Conservation (phyloP, 2,329 filamentous ascomycete species). For the Alternaria arbusti region DNA sequence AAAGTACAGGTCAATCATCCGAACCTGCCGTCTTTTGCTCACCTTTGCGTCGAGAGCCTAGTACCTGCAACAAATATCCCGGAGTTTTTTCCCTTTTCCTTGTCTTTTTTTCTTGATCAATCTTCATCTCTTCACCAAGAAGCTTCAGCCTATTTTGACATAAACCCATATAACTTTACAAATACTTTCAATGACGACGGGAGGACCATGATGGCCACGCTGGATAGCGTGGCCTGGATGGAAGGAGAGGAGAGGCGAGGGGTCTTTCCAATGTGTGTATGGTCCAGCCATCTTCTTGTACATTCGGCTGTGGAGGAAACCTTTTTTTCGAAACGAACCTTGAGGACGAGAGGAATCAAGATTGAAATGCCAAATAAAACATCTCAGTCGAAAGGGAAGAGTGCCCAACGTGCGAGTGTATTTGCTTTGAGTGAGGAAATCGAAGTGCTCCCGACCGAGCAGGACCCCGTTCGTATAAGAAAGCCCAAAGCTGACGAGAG, state of each 20-base stretch:
- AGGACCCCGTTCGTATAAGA: background rate
- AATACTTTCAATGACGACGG: slow-evolving; percentile 2
- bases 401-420: background rate
- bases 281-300: slow-evolving; percentile 1
- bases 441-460: background rate
- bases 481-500: background rate
- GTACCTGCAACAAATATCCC: slow-evolving; percentile 14
- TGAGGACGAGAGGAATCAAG: background rate
- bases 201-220: background rate
- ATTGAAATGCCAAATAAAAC: background rate
- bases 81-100: background rate
- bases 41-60: slow-evolving; percentile 46
- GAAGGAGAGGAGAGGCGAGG: background rate
- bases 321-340: background rate
- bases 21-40: slow-evolving; percentile 14
- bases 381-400: background rate
- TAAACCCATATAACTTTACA: slow-evolving; percentile 25
- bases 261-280: background rate
- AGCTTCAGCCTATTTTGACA: slow-evolving; percentile 17
- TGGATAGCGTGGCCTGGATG: slow-evolving; percentile 4
- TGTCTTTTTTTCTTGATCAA: background rate
- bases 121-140: slow-evolving; percentile 16
- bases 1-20: slow-evolving; percentile 45
- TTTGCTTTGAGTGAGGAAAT: background rate
- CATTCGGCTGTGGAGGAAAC: background rate